Base-by-base conservation (phyloP, 768 basidiomycete species). In the Russula vinacea region DNA sequence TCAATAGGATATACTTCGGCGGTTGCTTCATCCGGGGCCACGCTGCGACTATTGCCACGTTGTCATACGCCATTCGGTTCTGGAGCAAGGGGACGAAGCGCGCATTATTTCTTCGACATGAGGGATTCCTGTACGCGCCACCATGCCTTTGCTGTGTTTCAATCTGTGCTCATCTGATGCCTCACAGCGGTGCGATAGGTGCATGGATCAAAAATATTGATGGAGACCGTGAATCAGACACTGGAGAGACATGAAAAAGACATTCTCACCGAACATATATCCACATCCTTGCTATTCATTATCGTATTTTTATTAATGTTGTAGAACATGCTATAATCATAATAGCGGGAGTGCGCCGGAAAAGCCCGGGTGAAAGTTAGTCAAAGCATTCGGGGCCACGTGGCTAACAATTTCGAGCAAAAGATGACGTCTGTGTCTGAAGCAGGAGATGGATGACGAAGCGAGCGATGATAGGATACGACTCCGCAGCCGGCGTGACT, bases 21-120 rank as follows among this genome's bases (percentile, higher is more conserved):
- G 97, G 97, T 3, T 98, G 92, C 76, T 99, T 98, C 78, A 99
- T 99, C 75, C 83, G 97, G 81, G 96, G 97, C 19, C 97, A 98
- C 73, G 89, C 96, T 51, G 92, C 95, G 39, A 99, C 97, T 35
- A 95, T 99, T 72, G 89, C 93, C 19, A 98, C 97, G 19, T 80
- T 98, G 57, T 98, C 97, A 24, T 99, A 99, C 76, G 97, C 97
- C 24, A 98, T 99, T 76, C 87, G 97, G 19, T 99, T 98, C 79
- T 99, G 97, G 97, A 95, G 93, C 71, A 96, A 95, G 74, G 97
- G 97, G 0, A 95, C 88, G 37, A 98, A 98, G 76, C 86, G 93
- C 45, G 97, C 97, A 47, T 80, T 98, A 68, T 99, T 99, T 80
- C 80, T 99, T 67, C 86, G 97, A 65, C 97, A 99, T 70, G 97